phyloP scores from a whole-genome alignment of 768 basidiomycete species.

The Vararia minispora region DNA sequence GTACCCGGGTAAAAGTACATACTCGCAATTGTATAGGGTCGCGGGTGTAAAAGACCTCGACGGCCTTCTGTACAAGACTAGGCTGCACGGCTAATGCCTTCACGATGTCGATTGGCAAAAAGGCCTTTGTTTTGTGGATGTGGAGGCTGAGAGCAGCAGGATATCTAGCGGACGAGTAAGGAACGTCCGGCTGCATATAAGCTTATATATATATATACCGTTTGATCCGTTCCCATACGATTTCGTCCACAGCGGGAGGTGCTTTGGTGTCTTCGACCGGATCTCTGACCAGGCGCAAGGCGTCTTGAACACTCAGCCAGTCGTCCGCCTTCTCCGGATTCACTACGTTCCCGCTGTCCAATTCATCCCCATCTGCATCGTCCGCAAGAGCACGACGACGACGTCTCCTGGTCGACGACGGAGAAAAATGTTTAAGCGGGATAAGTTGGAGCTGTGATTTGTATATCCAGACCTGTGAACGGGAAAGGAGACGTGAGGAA shows the following conservation, averaged over 20 bases:
- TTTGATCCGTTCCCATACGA: constrained; percentile 60
- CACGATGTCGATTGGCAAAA: constrained; percentile 72
- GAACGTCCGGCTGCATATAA: constrained; percentile 1
- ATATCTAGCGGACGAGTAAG: constrained; percentile 37
- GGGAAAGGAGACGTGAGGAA: constrained; percentile 13
- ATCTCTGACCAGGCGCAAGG: constrained; percentile 52
- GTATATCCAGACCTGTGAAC: constrained; percentile 95
- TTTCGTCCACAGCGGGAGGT: constrained; percentile 45
- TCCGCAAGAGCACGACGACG: constrained; percentile 33
- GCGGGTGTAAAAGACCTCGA: constrained; percentile 91
- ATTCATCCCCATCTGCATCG: constrained; percentile 39
- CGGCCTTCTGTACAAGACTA: constrained; percentile 70
- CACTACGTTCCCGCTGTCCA: no score
- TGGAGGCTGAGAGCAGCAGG: constrained; percentile 55
- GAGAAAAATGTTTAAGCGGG: constrained; percentile 67
- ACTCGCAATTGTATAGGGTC: constrained; percentile 87
- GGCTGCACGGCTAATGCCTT: constrained; percentile 55
- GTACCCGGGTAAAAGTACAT: constrained; percentile 18
- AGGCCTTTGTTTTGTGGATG: constrained; percentile 67
- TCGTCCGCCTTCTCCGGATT: constrained; percentile 34
- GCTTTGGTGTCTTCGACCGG: constrained; percentile 44
- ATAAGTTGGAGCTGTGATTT: constrained; percentile 76
- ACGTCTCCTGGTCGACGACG: constrained; percentile 41
- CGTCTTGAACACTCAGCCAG: constrained; percentile 50
- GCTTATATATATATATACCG: constrained; percentile 29